A percentile compares a stretch with the other conserved stretches of the same genome.
Conservation (phyloP, 768 basidiomycete species). For the Tylopilus balloui region DNA sequence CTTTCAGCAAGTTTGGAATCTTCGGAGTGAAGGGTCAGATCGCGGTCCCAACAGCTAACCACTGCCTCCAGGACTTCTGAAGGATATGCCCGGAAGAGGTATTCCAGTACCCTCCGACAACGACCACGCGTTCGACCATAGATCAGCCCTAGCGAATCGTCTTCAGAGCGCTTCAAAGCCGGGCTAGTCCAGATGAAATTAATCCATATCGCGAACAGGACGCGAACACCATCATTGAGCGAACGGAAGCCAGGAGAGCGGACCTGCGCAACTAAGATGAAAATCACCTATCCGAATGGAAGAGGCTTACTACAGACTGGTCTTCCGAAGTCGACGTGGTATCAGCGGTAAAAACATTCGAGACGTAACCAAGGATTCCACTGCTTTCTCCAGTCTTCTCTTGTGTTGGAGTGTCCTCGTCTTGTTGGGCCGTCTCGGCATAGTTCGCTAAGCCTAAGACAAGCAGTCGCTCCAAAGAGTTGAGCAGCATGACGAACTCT, state of each 20-base stretch:
- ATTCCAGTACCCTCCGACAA: slow-evolving; percentile 77
- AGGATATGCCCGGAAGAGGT: slow-evolving; percentile 77
- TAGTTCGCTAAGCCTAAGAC: slow-evolving; percentile 64
- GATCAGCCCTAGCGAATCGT: slow-evolving; percentile 65
- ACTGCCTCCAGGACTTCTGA: slow-evolving; percentile 80
- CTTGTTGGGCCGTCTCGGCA: slow-evolving; percentile 43
- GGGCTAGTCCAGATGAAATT: slow-evolving; percentile 49
- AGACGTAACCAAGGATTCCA: slow-evolving; percentile 85
- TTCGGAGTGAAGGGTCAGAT: slow-evolving; percentile 42
- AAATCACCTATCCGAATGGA: background rate
- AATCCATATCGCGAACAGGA: slow-evolving; percentile 74
- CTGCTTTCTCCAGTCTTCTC: slow-evolving; percentile 57
- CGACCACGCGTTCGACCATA: slow-evolving; percentile 63
- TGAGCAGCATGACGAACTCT: slow-evolving; percentile 80
- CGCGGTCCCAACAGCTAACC: slow-evolving; percentile 76
- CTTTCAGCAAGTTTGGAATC: slow-evolving; percentile 39
- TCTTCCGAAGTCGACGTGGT: slow-evolving; percentile 47
- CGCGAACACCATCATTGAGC: slow-evolving; percentile 76
- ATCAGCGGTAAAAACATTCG: slow-evolving; percentile 86
- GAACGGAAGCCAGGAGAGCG: slow-evolving; percentile 73
- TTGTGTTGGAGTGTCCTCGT: slow-evolving; percentile 49
- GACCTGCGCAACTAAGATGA: slow-evolving; percentile 33
- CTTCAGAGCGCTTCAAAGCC: slow-evolving; percentile 45
- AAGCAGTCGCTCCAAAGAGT: slow-evolving; percentile 78
- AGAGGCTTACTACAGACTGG: slow-evolving; percentile 48